phyloP scores from a whole-genome alignment of 2,329 filamentous ascomycete genomes.

The Diaporthe vaccinii region DNA sequence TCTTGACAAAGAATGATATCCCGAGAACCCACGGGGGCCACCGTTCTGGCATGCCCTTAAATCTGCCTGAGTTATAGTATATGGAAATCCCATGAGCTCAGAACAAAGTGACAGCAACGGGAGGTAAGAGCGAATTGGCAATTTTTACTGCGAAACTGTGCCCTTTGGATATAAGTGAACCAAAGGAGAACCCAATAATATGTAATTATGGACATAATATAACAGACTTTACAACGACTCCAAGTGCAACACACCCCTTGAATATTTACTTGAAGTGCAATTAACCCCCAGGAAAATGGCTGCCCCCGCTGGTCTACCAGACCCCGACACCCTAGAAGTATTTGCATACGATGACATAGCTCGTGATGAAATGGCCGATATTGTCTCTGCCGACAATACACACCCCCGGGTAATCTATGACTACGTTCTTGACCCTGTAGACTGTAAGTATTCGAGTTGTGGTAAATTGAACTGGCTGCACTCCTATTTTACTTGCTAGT shows the following conservation, averaged over 20 bases:
- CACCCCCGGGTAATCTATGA: background rate
- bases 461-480: accelerated
- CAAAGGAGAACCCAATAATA: background rate
- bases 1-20: background rate
- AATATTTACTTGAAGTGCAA: background rate
- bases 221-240: background rate
- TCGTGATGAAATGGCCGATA: background rate
- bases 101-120: background rate
- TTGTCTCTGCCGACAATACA: background rate
- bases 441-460: background rate
- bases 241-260: background rate
- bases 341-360: background rate
- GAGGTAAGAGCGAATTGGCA: background rate
- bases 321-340: background rate
- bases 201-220: background rate
- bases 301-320: background rate
- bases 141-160: background rate
- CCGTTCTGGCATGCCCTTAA: background rate
- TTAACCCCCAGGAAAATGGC: background rate
- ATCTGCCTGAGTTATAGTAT: background rate
- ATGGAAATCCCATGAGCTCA: background rate
- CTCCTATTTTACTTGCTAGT: background rate
- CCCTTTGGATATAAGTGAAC: background rate
- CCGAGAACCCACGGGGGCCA: too few relatives aligned
- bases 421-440: background rate